phyloP scores from a whole-genome alignment of 768 basidiomycete genomes.

The Mrakia blollopis region DNA sequence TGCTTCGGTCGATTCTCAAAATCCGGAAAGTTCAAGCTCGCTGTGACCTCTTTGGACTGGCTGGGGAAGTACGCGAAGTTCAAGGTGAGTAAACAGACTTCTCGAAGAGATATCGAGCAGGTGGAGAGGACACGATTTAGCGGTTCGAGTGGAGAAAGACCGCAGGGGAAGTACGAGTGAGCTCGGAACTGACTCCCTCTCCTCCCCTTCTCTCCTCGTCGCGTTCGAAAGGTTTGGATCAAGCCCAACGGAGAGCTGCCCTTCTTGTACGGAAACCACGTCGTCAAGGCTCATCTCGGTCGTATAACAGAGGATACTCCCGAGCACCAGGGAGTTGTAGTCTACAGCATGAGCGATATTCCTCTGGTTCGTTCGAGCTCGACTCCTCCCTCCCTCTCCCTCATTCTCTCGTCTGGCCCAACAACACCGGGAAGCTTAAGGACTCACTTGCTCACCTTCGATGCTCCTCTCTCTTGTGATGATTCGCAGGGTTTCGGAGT shows the following conservation, averaged over 20 bases:
- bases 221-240: slow-evolving; percentile 77
- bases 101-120: too few species aligned
- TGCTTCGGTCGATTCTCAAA: slow-evolving; percentile 98
- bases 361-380: slow-evolving; percentile 62
- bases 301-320: slow-evolving; percentile 98
- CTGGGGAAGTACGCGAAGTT: slow-evolving; percentile 95
- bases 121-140: too few species aligned
- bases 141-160: too few species aligned
- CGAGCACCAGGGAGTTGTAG: slow-evolving; percentile 96
- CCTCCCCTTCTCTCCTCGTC: neutral
- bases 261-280: slow-evolving; percentile 96
- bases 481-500: slow-evolving; percentile 83
- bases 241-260: slow-evolving; percentile 99
- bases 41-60: slow-evolving; percentile 87
- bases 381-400: neutral
- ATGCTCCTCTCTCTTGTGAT: slow-evolving; percentile 30
- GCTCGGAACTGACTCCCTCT: neutral
- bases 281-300: slow-evolving; percentile 97
- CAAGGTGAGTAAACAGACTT: slow-evolving; percentile 58
- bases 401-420: neutral
- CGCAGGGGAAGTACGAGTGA: neutral
- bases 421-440: too few species aligned
- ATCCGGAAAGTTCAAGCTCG: slow-evolving; percentile 94
- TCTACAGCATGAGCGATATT: slow-evolving; percentile 91
- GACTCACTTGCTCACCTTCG: neutral